These are phyloP conservation scores for Trichoderma koningiopsis DNA, from an alignment of 2,329 filamentous ascomycete genomes.

Conservation along the genomic window DNA sequence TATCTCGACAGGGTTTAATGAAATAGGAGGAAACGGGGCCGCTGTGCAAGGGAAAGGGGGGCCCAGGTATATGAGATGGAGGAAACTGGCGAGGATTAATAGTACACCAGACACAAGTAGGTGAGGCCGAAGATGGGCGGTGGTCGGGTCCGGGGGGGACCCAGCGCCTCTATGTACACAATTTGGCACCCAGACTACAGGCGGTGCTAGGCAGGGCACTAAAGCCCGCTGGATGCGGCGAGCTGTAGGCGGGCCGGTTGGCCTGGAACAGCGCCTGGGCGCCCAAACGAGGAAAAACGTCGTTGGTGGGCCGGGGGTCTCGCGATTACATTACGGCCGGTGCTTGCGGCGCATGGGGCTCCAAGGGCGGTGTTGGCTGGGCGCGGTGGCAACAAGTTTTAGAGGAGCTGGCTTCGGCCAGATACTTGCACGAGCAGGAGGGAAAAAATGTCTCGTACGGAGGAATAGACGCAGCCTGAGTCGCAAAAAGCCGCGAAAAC, in stretches of 20 bases:
- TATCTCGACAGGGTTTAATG: not conserved
- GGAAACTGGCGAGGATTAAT: not conserved
- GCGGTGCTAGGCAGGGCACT: not conserved
- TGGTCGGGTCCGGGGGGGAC: slow-evolving; percentile 5
- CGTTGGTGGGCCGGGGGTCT: slow-evolving; percentile 7
- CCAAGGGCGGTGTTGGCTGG: slow-evolving; percentile 21
- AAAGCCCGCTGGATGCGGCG: slow-evolving; percentile 19
- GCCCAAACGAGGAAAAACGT: not conserved
- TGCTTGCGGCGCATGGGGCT: slow-evolving; percentile 11
- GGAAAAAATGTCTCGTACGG: not conserved
- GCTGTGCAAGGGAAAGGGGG: slow-evolving; percentile 7
- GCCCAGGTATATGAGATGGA: not conserved
- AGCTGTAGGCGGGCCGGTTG: not conserved
- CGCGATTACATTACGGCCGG: slow-evolving; percentile 12
- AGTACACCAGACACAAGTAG: not conserved
- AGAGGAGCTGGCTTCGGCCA: not conserved
- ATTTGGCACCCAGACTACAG: not conserved
- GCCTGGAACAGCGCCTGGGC: not conserved
- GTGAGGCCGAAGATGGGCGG: slow-evolving; percentile 24
- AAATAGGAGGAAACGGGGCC: slow-evolving; percentile 1
- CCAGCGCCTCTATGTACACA: not conserved
- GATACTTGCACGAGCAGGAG: not conserved
- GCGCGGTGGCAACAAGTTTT: not conserved
- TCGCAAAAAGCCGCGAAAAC: not conserved
- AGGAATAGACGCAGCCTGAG: not conserved